phyloP scores from a whole-genome alignment of 768 basidiomycete genomes.

The Rickenella mellea region DNA sequence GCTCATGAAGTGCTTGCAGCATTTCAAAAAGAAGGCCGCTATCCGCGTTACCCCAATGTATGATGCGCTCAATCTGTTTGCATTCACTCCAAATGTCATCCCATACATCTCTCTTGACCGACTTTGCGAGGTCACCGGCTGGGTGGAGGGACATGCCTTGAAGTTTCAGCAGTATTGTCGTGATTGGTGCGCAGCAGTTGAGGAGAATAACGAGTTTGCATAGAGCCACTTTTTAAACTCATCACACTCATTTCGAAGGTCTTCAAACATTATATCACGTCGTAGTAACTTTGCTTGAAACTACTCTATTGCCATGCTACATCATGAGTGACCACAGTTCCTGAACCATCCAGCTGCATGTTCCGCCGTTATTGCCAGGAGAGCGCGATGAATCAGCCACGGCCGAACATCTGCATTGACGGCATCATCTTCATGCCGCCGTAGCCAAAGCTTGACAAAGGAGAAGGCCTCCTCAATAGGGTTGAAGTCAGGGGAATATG shows the following conservation, averaged over 20 bases:
- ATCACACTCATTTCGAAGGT: no score
- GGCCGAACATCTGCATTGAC: slow-evolving; percentile 7
- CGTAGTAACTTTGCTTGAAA: no score
- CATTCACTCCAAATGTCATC: slow-evolving; percentile 13
- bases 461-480: slow-evolving; percentile 32
- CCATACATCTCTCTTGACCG: slow-evolving; percentile 7
- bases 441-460: slow-evolving; percentile 22
- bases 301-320: no score
- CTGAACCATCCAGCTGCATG: slow-evolving; percentile 14
- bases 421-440: slow-evolving; percentile 9
- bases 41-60: not conserved
- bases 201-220: no score
- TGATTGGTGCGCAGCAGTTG: slow-evolving; percentile 8
- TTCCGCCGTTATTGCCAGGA: slow-evolving; percentile 9
- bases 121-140: slow-evolving; percentile 9
- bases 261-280: no score
- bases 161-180: slow-evolving; percentile 8
- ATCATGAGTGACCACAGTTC: slow-evolving; percentile 14
- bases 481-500: slow-evolving; percentile 31
- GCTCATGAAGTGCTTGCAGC: not conserved
- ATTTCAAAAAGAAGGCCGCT: not conserved
- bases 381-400: slow-evolving; percentile 15
- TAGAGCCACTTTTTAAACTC: no score
- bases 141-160: slow-evolving; percentile 9
- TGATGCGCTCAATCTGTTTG: not conserved